Evolutionary conservation across 1,139 yeast genomes (phyloP).

Genomic region (Taphrina betulina): DNA sequence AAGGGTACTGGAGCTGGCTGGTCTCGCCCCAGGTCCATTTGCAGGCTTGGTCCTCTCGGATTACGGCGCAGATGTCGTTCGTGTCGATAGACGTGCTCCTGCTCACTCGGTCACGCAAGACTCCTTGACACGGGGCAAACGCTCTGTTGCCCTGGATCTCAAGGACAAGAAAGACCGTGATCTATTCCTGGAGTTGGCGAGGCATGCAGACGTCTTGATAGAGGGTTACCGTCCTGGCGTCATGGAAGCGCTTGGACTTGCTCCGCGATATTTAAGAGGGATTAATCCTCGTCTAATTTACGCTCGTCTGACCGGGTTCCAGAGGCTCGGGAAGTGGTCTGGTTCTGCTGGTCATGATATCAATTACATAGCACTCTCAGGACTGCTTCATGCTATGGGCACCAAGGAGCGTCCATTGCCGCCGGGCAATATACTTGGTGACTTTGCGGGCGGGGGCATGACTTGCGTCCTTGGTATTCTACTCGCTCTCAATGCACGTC

Average conservation of each 20-base stretch:
- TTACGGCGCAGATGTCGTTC: constrained; percentile 46
- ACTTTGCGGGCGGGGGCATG: constrained; percentile 39
- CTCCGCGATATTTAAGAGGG: constrained; percentile 38
- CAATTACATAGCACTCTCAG: constrained; percentile 39
- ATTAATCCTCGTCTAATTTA: constrained; percentile 36
- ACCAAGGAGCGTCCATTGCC: constrained; percentile 20
- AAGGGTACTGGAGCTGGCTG: constrained; percentile 39
- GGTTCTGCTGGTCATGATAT: constrained; percentile 39
- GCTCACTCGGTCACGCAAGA: constrained; percentile 40
- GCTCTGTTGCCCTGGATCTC: constrained; percentile 43
- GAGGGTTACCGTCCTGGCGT: constrained; percentile 45
- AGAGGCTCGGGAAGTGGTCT: constrained; percentile 35
- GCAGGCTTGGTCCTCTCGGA: constrained; percentile 43
- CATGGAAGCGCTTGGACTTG: constrained; percentile 42
- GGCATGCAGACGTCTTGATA: constrained; percentile 43
- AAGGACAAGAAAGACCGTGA: constrained; percentile 40
- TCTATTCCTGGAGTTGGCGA: constrained; percentile 40
- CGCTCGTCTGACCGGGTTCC: constrained; percentile 39
- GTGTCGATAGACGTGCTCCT: constrained; percentile 40
- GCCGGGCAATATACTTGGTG: constrained; percentile 36
- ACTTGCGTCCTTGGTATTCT: constrained; percentile 38
- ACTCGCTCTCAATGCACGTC: constrained; percentile 35
- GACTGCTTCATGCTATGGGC: constrained; percentile 33
- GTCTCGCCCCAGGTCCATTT: constrained; percentile 40
- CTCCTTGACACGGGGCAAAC: constrained; percentile 45